Evolutionary conservation across 345 rosid genomes (phyloP).

Genomic region (Eucalyptus albens): DNA sequence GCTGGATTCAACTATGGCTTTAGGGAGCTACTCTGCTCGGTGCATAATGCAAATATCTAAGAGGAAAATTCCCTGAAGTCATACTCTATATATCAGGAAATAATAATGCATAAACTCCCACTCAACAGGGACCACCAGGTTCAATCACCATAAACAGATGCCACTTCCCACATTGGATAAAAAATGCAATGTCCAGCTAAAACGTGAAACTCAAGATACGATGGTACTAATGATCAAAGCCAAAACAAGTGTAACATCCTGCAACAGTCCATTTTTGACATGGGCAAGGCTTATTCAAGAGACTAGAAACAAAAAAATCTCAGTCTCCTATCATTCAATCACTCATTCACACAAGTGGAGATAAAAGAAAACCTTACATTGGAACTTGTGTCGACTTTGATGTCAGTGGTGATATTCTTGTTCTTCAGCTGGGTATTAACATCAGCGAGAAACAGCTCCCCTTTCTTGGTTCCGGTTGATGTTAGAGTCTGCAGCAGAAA

Average conservation of each 20-base stretch:
- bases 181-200: not conserved
- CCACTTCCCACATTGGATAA: not conserved
- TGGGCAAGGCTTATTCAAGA: not conserved
- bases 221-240: not conserved
- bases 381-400: constrained; percentile 77
- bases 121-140: not conserved
- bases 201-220: not conserved
- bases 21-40: not conserved
- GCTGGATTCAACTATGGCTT: not conserved
- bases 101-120: not conserved
- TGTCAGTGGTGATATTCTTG: constrained; percentile 78
- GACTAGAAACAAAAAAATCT: not conserved
- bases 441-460: constrained; percentile 70
- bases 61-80: not conserved
- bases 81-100: not conserved
- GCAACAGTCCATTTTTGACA: not conserved
- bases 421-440: constrained; percentile 78
- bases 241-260: not conserved
- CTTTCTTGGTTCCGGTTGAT: constrained; percentile 67
- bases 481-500: constrained; percentile 49
- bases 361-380: constrained; percentile 16
- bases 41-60: not conserved
- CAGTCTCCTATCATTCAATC: not conserved
- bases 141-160: not conserved
- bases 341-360: not conserved